These are phyloP conservation scores for Cinchona pubescens DNA, from an alignment of 257 asterid genomes.

Conservation along the genomic window DNA sequence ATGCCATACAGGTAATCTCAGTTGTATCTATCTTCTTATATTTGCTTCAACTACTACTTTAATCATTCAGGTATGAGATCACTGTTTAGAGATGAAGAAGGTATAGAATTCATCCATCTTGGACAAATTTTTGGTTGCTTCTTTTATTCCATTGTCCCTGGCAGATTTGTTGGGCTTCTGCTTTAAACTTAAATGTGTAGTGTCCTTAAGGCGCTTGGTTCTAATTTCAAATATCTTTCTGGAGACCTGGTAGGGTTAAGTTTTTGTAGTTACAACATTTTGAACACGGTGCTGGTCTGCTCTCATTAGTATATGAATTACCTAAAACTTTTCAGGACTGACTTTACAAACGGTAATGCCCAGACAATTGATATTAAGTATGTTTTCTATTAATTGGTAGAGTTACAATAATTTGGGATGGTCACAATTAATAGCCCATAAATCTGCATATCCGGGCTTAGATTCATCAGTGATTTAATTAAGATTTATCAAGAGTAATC, in stretches of 20 bases:
- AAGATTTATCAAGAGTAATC: not conserved
- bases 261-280: not conserved
- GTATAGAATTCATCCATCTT: not conserved
- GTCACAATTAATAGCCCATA: not conserved
- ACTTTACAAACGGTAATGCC: constrained; percentile 1
- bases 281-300: not conserved
- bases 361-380: not conserved
- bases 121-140: not conserved
- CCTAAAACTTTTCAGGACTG: not conserved
- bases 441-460: not conserved
- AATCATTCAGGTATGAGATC: not conserved
- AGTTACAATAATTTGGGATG: not conserved
- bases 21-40: not conserved
- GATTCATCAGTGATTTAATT: not conserved
- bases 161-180: not conserved
- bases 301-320: not conserved
- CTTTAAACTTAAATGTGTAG: not conserved
- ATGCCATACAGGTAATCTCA: constrained; percentile 71
- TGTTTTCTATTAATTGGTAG: not conserved
- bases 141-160: not conserved
- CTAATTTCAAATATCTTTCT: not conserved
- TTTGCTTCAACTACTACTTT: not conserved
- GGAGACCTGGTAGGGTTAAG: not conserved
- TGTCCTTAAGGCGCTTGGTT: not conserved
- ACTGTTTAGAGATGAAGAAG: not conserved